Base-by-base conservation (phyloP, 2,329 filamentous ascomycete species). In the Pseudogymnoascus sp. region DNA sequence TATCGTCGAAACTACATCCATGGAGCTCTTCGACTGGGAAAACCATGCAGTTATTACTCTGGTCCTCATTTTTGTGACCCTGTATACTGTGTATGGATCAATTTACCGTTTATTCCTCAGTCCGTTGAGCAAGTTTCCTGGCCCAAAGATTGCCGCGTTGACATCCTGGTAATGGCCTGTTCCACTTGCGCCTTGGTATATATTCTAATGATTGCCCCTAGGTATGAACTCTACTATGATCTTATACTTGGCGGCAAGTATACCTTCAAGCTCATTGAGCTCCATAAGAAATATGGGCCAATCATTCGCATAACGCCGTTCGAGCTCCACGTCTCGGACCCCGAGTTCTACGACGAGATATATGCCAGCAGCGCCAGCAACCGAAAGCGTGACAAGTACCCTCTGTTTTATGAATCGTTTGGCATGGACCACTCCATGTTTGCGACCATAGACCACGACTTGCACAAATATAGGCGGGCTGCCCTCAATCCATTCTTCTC, bases 221-320 rank as follows among this genome's bases (percentile, higher is more conserved):
- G 62, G 37, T 63, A 64, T 52, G 62, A 63, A 33, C 27, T 60
- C 42, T 80, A 78, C 67, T 78, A 78, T 62, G 77, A 80, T 61
- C 69, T 78, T n/a, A 61, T 76, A 45, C 68, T 74, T 4, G 72
- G 74, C 5, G 78, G 77, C 1, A 70, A 76, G 66, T 79, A 78
- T 63, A 76, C 70, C 12, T 76, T 73, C 66, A 73, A 77, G 61
- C 75, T 79, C 21, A 68, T 71, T 40, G 69, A 75, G 58, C 67
- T 80, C 65, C 78, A 80, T 66, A 67, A 74, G 42, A 64, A 69
- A 64, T 79, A 78, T 61, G 77, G 77, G 4, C 71, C 72, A 0
- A 72, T 75, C 15, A 64, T 74, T 35, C 67, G 72, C 3, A 70
- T 74, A 61, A 73, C 69, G 27, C 70, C 73, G 1, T 73, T 73